phyloP scores from a whole-genome alignment of 164 flowering plant species.

The Malania oleifera region DNA sequence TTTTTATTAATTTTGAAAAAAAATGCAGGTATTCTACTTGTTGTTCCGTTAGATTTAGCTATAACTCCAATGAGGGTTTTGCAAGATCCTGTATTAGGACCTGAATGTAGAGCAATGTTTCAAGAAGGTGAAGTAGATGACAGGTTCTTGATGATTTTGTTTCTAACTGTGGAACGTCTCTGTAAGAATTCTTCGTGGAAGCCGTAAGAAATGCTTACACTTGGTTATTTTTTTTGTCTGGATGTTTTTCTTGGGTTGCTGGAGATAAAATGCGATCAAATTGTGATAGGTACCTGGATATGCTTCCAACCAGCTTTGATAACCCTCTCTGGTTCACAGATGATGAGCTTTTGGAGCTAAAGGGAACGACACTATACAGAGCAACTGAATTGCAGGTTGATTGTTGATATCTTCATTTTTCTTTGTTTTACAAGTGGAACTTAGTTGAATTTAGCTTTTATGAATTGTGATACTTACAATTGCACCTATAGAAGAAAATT shows the following conservation, averaged over 20 bases:
- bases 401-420: too few relatives aligned
- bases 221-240: background rate
- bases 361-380: conserved; percentile 70
- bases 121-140: conserved; percentile 96
- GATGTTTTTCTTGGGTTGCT: background rate
- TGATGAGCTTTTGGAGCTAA: conserved; percentile 74
- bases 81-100: conserved; percentile 77
- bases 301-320: conserved; percentile 87
- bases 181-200: conserved; percentile 92
- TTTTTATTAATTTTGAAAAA: conserved; percentile 1
- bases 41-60: conserved; percentile 84
- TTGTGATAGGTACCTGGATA: conserved; percentile 68
- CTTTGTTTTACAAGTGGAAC: background rate
- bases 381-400: conserved; percentile 84
- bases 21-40: conserved; percentile 59
- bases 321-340: conserved; percentile 92
- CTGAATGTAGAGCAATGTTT: conserved; percentile 79
- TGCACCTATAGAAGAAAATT: too few relatives aligned
- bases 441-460: background rate
- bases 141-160: conserved; percentile 74
- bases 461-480: too few relatives aligned
- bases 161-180: conserved; percentile 74
- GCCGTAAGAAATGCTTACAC: conserved; percentile 43
- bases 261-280: conserved; percentile 1
- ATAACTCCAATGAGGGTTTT: conserved; percentile 96